Conservation (phyloP, 306 rosid genomes). For the Quercus gilva region DNA sequence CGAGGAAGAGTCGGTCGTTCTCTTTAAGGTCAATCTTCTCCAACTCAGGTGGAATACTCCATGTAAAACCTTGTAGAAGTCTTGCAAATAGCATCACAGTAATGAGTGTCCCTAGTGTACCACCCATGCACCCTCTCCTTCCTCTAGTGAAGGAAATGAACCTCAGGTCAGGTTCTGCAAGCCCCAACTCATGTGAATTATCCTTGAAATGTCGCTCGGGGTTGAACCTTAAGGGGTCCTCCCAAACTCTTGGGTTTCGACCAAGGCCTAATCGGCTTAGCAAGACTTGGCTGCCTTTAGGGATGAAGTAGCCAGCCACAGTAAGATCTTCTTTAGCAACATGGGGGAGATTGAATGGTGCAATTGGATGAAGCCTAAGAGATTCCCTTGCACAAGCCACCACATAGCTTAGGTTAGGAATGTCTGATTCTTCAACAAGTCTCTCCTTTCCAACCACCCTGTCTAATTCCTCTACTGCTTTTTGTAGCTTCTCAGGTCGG, state of each 20-base stretch:
- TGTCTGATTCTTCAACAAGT: constrained; percentile 38
- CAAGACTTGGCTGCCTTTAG: constrained; percentile 44
- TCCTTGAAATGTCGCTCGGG: constrained; percentile 30
- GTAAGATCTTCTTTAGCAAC: constrained; percentile 15
- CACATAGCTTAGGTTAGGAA: constrained; percentile 39
- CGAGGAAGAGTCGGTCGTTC: background rate
- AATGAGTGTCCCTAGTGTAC: constrained; percentile 34
- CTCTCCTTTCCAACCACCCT: constrained; percentile 30
- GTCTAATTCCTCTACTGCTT: constrained; percentile 39
- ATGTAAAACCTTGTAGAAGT: constrained; percentile 41
- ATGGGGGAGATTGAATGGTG: constrained; percentile 39
- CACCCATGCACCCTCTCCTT: constrained; percentile 39
- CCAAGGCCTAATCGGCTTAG: constrained; percentile 35
- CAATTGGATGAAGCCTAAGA: constrained; percentile 44
- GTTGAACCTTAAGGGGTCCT: constrained; percentile 28
- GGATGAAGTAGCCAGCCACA: constrained; percentile 35
- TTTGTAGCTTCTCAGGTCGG: constrained; percentile 26
- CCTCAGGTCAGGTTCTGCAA: constrained; percentile 22
- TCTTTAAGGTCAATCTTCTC: constrained; percentile 22
- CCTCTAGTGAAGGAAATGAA: constrained; percentile 39
- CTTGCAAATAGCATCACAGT: constrained; percentile 44
- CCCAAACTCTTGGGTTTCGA: constrained; percentile 34
- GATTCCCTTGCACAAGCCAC: constrained; percentile 46
- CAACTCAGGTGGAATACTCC: constrained; percentile 25
- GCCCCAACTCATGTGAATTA: background rate